Conservation (phyloP, 176 grass and related monocot genomes). For the Neostapfia colusana region DNA sequence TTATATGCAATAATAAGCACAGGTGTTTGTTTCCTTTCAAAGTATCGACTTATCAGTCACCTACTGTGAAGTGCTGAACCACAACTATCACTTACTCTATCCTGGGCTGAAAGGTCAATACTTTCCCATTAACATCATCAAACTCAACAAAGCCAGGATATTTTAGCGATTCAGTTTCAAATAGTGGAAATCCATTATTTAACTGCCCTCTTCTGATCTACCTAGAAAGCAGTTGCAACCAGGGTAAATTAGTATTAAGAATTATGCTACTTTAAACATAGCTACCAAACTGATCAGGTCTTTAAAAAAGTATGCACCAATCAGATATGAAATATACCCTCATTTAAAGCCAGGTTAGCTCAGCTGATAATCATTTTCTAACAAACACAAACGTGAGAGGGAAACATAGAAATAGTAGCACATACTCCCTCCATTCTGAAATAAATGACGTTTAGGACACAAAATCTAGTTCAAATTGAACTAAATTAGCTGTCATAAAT, state of each 20-base stretch:
- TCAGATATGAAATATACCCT: neutral
- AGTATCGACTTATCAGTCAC: too few relatives aligned
- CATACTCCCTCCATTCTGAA: too few relatives aligned
- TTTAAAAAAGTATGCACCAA: neutral
- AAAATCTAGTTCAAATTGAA: too few relatives aligned
- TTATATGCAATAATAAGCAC: too few relatives aligned
- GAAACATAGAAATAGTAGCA: too few relatives aligned
- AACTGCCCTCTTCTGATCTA: constrained; percentile 70
- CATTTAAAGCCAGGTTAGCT: neutral
- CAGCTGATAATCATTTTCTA: neutral
- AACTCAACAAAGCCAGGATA: constrained; percentile 89
- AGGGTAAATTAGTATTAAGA: neutral
- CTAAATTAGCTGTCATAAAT: too few relatives aligned
- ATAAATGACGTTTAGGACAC: too few relatives aligned
- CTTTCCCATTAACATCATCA: constrained; percentile 84
- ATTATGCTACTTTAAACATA: neutral
- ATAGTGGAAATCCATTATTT: constrained; percentile 65
- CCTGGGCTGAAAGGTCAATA: constrained; percentile 66
- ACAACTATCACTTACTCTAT: constrained; percentile 46
- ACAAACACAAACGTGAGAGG: neutral
- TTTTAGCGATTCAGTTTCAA: constrained; percentile 73
- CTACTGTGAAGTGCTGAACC: too few relatives aligned
- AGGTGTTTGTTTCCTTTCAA: too few relatives aligned
- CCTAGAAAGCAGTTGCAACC: constrained; percentile 37
- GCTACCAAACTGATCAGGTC: constrained; percentile 7